Conservation (phyloP, 2,329 filamentous ascomycete species). For the Didymella lethalis region DNA sequence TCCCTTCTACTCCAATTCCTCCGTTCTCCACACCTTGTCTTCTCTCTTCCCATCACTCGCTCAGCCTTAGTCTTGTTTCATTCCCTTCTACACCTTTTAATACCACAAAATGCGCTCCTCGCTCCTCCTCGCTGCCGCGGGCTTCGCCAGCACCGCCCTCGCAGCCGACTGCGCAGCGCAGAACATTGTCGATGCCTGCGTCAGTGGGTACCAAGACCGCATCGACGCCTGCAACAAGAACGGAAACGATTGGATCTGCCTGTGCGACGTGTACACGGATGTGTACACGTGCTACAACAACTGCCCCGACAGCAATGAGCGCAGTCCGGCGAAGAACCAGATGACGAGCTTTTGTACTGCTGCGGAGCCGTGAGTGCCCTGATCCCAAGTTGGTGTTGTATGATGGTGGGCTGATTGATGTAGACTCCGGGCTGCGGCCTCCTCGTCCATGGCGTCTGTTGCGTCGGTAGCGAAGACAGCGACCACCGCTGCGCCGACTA, state of each 20-base stretch:
- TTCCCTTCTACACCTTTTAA: background rate
- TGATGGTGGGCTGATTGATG: too few species aligned
- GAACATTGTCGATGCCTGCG: constrained; percentile 61
- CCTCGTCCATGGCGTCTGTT: constrained; percentile 26
- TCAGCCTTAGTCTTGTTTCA: background rate
- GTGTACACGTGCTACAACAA: constrained; percentile 69
- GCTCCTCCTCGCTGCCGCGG: constrained; percentile 37
- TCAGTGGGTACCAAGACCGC: constrained; percentile 52
- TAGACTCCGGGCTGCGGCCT: constrained; percentile 32
- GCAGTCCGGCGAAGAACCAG: constrained; percentile 44
- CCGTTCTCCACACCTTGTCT: background rate
- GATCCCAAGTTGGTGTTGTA: background rate
- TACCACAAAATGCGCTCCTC: constrained; percentile 45
- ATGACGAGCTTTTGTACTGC: constrained; percentile 53
- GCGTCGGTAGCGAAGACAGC: constrained; percentile 34
- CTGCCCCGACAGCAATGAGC: constrained; percentile 61
- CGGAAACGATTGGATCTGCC: constrained; percentile 62
- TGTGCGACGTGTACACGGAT: constrained; percentile 64
- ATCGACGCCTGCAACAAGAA: constrained; percentile 53
- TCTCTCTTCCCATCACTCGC: constrained; percentile 8
- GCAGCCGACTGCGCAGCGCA: constrained; percentile 51
- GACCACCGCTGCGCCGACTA: constrained; percentile 17
- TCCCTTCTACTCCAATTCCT: constrained; percentile 9
- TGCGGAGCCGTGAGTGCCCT: constrained; percentile 49
- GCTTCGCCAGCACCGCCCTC: constrained; percentile 45